Evolutionary conservation across 2,329 filamentous ascomycete species (phyloP), one percentile per base, ranked within the genome.

Genomic region (Tetracladium maxilliforme): DNA sequence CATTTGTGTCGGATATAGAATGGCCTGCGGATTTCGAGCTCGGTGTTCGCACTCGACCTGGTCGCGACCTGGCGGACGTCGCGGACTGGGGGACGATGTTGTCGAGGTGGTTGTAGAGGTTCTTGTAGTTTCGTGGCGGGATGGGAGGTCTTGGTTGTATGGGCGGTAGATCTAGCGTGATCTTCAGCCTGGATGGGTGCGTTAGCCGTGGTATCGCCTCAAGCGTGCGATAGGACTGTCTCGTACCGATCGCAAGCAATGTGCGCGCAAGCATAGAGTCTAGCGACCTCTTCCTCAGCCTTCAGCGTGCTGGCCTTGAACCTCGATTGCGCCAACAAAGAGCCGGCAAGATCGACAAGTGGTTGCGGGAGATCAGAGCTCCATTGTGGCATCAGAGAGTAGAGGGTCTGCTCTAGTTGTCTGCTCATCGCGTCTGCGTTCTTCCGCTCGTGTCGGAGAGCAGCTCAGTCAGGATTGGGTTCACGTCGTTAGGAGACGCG

Each of bases 241-340:
- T 19, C 38, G 22, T 52, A 81, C 79, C 81, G 70, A 39, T 87
- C 82, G 44, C 86, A 95, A 12, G 90, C 90, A 31, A 98, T 67
- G 49, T 93, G 76, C 10, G 81, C 79, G 46, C 84, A 93, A 4
- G 77, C 79, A 47, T 90, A 90, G 5, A 69, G 64, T 12, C 86
- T 67, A n/a, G 77, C 82, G 35, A 90, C 72, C 47, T 94, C 86
- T 47, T 93, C 84, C 28, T 92, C 82, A 4, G 73, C 64, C 45
- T 84, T 92, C 26, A 94, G 59, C 10, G 68, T 77, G 41, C 70
- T 74, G 24, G 81, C 82, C 40, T 72, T 74, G 42, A 73, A 70
- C 17, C 81, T 71, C 9, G 83, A 92, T 48, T 90, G 83, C 3
- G 80, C 74, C 22, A 92, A 66, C 6, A 92, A 58, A 7, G 76